These are phyloP conservation scores for Peronospora destructor DNA, from an alignment of 352 stramenopile species.

Conservation along the genomic window DNA sequence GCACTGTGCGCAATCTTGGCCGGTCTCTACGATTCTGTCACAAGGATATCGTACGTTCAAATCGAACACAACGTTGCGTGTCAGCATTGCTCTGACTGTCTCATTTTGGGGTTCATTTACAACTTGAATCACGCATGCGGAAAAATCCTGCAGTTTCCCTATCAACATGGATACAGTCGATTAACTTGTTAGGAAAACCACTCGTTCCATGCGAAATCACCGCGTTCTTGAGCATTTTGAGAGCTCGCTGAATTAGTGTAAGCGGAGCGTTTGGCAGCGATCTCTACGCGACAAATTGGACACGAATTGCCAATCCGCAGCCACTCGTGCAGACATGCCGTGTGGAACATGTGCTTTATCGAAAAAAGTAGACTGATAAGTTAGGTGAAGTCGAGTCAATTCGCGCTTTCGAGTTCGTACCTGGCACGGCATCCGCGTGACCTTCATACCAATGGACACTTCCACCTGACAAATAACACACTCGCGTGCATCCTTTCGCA, in stretches of 20 bases:
- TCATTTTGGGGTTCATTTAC: no score
- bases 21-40: constrained; percentile 17
- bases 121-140: no score
- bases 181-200: constrained; percentile 61
- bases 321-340: constrained; percentile 67
- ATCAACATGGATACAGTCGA: not conserved
- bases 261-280: constrained; percentile 42
- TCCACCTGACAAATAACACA: constrained; percentile 81
- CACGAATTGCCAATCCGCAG: constrained; percentile 81
- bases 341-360: constrained; percentile 76
- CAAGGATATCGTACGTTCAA: not conserved
- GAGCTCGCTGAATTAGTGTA: constrained; percentile 19
- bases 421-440: constrained; percentile 69
- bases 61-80: not conserved
- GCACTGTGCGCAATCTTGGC: constrained; percentile 1
- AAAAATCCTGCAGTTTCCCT: not conserved
- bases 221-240: constrained; percentile 39
- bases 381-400: constrained; percentile 1
- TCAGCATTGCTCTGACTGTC: no score
- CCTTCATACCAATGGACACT: constrained; percentile 57
- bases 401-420: constrained; percentile 15
- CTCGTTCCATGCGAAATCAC: constrained; percentile 62
- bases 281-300: constrained; percentile 74
- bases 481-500: constrained; percentile 62
- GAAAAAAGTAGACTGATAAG: not conserved